Conservation (phyloP, 371 early-diverging fungal genomes). For the Mucor sp. region DNA sequence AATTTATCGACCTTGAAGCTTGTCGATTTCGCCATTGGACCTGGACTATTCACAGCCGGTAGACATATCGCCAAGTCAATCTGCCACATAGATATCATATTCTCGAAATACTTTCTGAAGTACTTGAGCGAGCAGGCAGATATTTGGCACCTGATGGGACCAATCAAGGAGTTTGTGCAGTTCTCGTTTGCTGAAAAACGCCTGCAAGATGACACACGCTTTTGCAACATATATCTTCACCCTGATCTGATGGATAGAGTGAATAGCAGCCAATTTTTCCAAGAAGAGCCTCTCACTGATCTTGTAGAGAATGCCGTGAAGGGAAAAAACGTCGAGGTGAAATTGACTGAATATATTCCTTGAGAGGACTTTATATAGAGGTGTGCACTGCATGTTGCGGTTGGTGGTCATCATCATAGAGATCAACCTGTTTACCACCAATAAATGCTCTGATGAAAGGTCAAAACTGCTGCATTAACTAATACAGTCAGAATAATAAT, state of each 20-base stretch:
- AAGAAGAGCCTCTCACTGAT: background rate
- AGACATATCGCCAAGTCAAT: background rate
- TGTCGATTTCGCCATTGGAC: slow-evolving; percentile 25
- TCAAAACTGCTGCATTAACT: too few species aligned
- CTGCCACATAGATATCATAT: slow-evolving; percentile 11
- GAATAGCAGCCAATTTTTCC: background rate
- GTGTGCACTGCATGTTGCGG: too few species aligned
- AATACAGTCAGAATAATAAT: background rate
- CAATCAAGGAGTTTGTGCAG: slow-evolving; percentile 21
- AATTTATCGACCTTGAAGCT: slow-evolving; percentile 3
- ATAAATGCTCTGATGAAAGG: too few species aligned
- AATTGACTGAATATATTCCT: background rate
- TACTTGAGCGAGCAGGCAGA: slow-evolving; percentile 11
- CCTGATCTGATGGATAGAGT: slow-evolving; percentile 3
- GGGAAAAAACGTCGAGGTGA: slow-evolving; percentile 1
- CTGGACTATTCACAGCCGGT: slow-evolving; percentile 16
- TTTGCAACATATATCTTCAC: slow-evolving; percentile 3
- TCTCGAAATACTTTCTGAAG: slow-evolving; percentile 6
- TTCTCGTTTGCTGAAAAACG: background rate
- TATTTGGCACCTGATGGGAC: slow-evolving; percentile 17
- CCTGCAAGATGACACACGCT: background rate
- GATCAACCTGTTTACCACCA: too few species aligned
- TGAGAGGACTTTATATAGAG: background rate
- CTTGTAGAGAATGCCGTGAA: background rate
- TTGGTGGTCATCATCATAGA: too few species aligned